Evolutionary conservation across 108 stramenopile genomes (phyloP).

Genomic region (Nitzschia sp.): DNA sequence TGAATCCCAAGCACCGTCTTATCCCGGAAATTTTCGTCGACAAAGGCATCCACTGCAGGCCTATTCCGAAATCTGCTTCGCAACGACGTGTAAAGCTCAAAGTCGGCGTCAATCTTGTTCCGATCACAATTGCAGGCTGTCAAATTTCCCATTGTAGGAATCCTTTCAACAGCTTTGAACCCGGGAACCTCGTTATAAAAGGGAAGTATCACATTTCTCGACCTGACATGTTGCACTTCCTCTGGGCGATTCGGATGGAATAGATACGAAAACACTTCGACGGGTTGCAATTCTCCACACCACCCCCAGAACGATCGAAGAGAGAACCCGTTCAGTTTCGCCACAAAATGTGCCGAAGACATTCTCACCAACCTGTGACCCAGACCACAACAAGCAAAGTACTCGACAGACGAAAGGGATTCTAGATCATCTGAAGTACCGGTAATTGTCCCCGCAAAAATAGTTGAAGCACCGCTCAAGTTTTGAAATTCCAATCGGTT

Average conservation of each 20-base stretch:
- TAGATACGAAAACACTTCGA: constrained; percentile 35
- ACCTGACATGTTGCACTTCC: constrained; percentile 15
- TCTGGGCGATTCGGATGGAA: constrained; percentile 11
- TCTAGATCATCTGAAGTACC: neutral
- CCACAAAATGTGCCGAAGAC: constrained; percentile 32
- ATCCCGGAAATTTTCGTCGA: constrained; percentile 6
- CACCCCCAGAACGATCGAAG: constrained; percentile 34
- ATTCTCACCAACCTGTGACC: constrained; percentile 34
- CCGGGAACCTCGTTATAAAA: constrained; percentile 36
- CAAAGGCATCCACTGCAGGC: constrained; percentile 21
- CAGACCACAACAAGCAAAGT: constrained; percentile 34
- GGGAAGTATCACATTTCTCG: constrained; percentile 9
- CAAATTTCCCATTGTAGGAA: neutral
- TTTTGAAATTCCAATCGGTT: too few relatives aligned
- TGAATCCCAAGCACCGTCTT: constrained; percentile 47
- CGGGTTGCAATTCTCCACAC: constrained; percentile 30
- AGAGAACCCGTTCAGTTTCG: constrained; percentile 11
- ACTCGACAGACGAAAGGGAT: constrained; percentile 26
- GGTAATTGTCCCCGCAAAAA: neutral
- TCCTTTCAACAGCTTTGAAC: constrained; percentile 8
- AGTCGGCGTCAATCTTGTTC: constrained; percentile 30
- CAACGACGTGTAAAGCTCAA: constrained; percentile 27
- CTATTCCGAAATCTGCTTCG: constrained; percentile 29
- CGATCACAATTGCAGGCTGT: constrained; percentile 20
- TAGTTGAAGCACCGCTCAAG: too few relatives aligned